phyloP scores from a whole-genome alignment of 108 stramenopile genomes.

The Nitzschia palea region DNA sequence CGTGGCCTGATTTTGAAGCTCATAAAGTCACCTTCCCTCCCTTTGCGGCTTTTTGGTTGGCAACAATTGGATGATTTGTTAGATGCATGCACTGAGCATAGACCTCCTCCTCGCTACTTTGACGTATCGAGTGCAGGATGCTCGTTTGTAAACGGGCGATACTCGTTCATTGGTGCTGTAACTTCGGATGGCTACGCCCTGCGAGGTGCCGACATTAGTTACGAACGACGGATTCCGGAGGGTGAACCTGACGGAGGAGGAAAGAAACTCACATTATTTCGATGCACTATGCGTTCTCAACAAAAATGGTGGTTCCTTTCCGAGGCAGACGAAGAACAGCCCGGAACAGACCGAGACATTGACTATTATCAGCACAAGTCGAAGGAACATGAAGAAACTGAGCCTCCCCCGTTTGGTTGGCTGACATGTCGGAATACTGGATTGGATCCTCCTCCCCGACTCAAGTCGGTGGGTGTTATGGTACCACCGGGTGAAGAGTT shows the following conservation, averaged over 20 bases:
- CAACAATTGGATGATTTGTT: conserved; percentile 76
- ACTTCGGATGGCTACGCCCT: conserved; percentile 62
- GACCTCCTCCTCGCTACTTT: conserved; percentile 75
- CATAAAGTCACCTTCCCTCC: conserved; percentile 74
- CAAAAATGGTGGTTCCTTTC: conserved; percentile 99
- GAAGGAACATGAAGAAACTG: conserved; percentile 68
- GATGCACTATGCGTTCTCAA: conserved; percentile 94
- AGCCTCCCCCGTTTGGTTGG: conserved; percentile 83
- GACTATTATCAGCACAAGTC: conserved; percentile 98
- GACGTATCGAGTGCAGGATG: conserved; percentile 72
- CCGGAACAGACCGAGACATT: conserved; percentile 96
- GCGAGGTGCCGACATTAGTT: conserved; percentile 48
- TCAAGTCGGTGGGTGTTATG: conserved; percentile 61
- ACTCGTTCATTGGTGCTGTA: conserved; percentile 52
- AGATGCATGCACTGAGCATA: conserved; percentile 45
- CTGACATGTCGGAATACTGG: conserved; percentile 70
- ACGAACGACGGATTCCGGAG: conserved; percentile 43
- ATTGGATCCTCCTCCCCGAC: conserved; percentile 76
- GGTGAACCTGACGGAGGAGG: conserved; percentile 46
- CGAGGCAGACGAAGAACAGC: conserved; percentile 92
- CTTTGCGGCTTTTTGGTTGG: conserved; percentile 86
- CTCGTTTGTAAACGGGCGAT: conserved; percentile 81
- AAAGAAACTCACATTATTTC: conserved; percentile 88
- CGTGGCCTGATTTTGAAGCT: conserved; percentile 57
- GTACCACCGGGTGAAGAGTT: conserved; percentile 76